A percentile compares a stretch with the other conserved stretches of the same genome.
phyloP scores from a whole-genome alignment of 2,329 filamentous ascomycete genomes.

The Alternaria solani region DNA sequence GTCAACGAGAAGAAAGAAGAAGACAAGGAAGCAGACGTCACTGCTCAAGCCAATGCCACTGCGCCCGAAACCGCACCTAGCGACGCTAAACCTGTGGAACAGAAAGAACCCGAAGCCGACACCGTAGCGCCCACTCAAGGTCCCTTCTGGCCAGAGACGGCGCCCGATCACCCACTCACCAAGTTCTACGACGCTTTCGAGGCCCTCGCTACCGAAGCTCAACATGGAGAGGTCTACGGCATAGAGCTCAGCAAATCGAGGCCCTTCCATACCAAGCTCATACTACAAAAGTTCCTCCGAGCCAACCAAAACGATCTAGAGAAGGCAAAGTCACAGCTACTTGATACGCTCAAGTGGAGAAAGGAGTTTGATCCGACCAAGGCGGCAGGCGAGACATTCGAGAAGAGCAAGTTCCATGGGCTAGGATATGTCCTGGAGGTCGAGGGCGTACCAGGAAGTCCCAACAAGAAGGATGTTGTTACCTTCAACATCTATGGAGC shows the following conservation, averaged over 20 bases:
- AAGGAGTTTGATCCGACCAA: slow-evolving; percentile 76
- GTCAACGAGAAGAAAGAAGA: slow-evolving; percentile 25
- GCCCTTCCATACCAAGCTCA: slow-evolving; percentile 79
- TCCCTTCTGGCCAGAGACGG: slow-evolving; percentile 49
- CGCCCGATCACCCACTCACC: slow-evolving; percentile 55
- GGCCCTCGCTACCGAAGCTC: slow-evolving; percentile 64
- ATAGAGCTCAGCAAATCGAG: slow-evolving; percentile 65
- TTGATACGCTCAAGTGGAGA: slow-evolving; percentile 82
- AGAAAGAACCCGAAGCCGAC: slow-evolving; percentile 1
- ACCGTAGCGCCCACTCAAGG: slow-evolving; percentile 17
- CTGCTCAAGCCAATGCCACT: background rate
- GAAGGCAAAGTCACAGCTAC: slow-evolving; percentile 79
- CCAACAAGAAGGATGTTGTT: slow-evolving; percentile 69
- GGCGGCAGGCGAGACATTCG: slow-evolving; percentile 68
- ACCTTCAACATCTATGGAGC: slow-evolving; percentile 95
- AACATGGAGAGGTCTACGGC: slow-evolving; percentile 85
- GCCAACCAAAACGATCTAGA: slow-evolving; percentile 81
- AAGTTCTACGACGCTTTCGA: slow-evolving; percentile 67
- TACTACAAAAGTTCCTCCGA: slow-evolving; percentile 92
- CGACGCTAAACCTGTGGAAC: slow-evolving; percentile 1
- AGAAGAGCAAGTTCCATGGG: slow-evolving; percentile 74
- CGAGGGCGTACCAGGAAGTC: slow-evolving; percentile 60
- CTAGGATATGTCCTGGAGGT: slow-evolving; percentile 85
- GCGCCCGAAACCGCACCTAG: slow-evolving; percentile 9
- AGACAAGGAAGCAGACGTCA: slow-evolving; percentile 21